phyloP scores from a whole-genome alignment of 2,329 filamentous ascomycete genomes.

The Alternaria sp. region DNA sequence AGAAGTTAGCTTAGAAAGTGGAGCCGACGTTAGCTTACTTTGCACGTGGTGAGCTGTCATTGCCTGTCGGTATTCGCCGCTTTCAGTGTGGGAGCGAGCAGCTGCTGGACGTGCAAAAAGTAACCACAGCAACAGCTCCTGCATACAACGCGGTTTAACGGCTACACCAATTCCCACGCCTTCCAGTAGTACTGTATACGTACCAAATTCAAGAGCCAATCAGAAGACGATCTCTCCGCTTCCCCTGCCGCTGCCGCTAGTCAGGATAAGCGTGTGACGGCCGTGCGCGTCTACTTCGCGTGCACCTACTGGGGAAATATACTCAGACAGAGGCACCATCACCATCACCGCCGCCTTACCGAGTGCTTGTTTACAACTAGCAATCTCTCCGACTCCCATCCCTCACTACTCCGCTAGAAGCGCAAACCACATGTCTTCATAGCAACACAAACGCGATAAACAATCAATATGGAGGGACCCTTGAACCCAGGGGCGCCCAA shows the following conservation, averaged over 20 bases:
- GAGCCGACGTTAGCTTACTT: conserved; percentile 4
- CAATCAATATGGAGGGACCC: conserved; percentile 53
- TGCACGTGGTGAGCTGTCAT: conserved; percentile 18
- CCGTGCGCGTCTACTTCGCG: conserved; percentile 26
- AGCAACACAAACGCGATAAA: conserved; percentile 34
- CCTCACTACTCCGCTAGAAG: conserved; percentile 22
- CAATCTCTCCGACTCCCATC: conserved; percentile 13
- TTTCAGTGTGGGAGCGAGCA: not conserved
- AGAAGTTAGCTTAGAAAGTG: conserved; percentile 5
- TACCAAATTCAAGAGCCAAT: conserved; percentile 26
- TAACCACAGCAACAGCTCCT: not conserved
- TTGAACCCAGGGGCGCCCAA: conserved; percentile 52
- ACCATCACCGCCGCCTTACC: conserved; percentile 33
- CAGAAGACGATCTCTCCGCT: conserved; percentile 28
- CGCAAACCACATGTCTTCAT: conserved; percentile 46
- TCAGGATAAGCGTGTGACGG: conserved; percentile 21
- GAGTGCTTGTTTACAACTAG: conserved; percentile 14
- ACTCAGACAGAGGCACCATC: conserved; percentile 35
- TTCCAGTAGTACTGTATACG: conserved; percentile 10
- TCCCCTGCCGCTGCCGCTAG: conserved; percentile 33
- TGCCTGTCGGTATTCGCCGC: conserved; percentile 6
- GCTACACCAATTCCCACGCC: not conserved
- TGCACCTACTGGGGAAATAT: conserved; percentile 24
- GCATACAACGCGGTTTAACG: not conserved
- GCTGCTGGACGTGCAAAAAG: conserved; percentile 1